Evolutionary conservation across 345 rosid species (phyloP).

Genomic region (Hevea brasiliensis): DNA sequence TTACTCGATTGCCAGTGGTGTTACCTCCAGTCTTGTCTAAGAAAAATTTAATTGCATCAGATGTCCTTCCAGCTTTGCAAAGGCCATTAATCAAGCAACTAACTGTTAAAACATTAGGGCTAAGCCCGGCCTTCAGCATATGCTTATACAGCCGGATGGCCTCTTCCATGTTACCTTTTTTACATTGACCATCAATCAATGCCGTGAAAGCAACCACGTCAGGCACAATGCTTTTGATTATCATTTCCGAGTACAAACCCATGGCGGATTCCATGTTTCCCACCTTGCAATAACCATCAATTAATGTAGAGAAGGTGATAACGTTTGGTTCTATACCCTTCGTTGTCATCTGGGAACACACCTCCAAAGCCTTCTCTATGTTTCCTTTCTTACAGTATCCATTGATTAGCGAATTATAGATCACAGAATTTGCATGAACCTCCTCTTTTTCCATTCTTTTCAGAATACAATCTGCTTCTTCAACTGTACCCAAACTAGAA

Average conservation of each 20-base stretch:
- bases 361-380: slow-evolving; percentile 54
- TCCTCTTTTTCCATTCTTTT: slow-evolving; percentile 50
- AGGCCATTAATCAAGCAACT: slow-evolving; percentile 63
- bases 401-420: slow-evolving; percentile 57
- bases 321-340: slow-evolving; percentile 51
- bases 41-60: slow-evolving; percentile 45
- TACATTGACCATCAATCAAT: slow-evolving; percentile 65
- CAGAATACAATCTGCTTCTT: slow-evolving; percentile 44
- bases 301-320: slow-evolving; percentile 59
- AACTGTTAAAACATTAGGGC: slow-evolving; percentile 55
- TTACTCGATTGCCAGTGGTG: slow-evolving; percentile 2
- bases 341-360: slow-evolving; percentile 57
- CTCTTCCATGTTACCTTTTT: slow-evolving; percentile 52
- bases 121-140: slow-evolving; percentile 52
- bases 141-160: slow-evolving; percentile 49
- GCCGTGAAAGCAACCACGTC: slow-evolving; percentile 62
- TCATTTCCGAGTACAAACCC: slow-evolving; percentile 62
- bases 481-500: slow-evolving; percentile 35
- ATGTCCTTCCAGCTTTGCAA: slow-evolving; percentile 53
- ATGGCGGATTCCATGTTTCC: slow-evolving; percentile 58
- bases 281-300: slow-evolving; percentile 56
- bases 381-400: slow-evolving; percentile 56
- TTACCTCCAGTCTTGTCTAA: slow-evolving; percentile 29
- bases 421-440: slow-evolving; percentile 48
- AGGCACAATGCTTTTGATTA: slow-evolving; percentile 50